phyloP scores from a whole-genome alignment of 192 early-diverging fungal genomes.

The Rhizophagus prolifer region DNA sequence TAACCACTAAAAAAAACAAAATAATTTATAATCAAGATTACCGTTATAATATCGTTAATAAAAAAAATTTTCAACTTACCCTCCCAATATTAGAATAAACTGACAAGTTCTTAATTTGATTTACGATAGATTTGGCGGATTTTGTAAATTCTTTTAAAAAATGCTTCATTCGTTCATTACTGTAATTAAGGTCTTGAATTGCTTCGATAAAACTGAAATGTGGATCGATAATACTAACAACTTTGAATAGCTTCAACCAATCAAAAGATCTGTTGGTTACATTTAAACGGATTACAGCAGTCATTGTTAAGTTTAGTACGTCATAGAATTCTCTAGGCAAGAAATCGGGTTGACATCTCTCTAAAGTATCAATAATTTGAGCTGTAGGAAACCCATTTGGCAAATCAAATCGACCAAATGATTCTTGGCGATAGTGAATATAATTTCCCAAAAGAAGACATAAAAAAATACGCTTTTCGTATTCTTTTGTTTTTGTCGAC shows the following conservation, averaged over 20 bases:
- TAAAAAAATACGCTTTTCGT: slow-evolving; percentile 12
- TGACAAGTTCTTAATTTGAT: not conserved
- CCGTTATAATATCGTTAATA: not conserved
- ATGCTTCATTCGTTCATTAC: not conserved
- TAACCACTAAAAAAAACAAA: not conserved
- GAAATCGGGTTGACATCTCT: not conserved
- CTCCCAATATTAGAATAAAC: not conserved
- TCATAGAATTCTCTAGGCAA: not conserved
- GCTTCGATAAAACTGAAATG: not conserved
- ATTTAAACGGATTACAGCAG: not conserved
- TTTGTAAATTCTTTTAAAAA: not conserved
- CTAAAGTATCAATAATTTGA: slow-evolving; percentile 6
- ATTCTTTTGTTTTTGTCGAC: not conserved
- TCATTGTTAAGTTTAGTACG: not conserved
- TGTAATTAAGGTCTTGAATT: not conserved
- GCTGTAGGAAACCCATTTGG: not conserved
- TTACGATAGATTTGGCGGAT: not conserved
- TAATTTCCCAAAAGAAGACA: slow-evolving; percentile 10
- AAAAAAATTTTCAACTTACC: not conserved
- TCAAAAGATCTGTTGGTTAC: not conserved
- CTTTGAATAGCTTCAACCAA: not conserved
- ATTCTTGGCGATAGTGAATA: not conserved
- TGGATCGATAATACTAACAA: slow-evolving; percentile 6
- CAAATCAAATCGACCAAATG: not conserved
- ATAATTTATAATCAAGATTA: not conserved